Evolutionary conservation across 2,329 filamentous ascomycete species (phyloP), one percentile per base, ranked within the genome.

Genomic region (Sarocladiaceae sp.): DNA sequence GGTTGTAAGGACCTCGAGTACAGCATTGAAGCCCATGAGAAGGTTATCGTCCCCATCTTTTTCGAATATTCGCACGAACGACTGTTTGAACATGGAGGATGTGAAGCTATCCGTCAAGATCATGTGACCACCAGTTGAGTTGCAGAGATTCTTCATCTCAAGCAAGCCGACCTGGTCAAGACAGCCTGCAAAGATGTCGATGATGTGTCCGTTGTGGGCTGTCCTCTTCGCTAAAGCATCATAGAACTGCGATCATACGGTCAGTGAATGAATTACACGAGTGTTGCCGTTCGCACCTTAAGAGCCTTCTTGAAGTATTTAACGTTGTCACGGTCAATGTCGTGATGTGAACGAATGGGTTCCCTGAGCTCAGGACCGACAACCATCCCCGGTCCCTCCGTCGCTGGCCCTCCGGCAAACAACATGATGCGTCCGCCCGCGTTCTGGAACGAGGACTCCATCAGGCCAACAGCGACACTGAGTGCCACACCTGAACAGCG

Each of bases 281-380:
- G 15, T 6, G 12, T n/a, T 29, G 26, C 9, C 26, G 26, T 4
- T 34, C 72, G 47, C 64, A 88, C 85, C 80, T 97, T 98, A 42
- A 96, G 68, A 18, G 93, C 93, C 70, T 98, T 98, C 76, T 98
- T 98, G 71, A 95, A 97, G 69, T 97, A 96, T 67, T 98, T 98
- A 70, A 95, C 95, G 63, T 96, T 96, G 66, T 98, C 93, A 47
- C 90, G 82, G 62, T 98, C 93, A 64, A 98, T 98, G 58, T 98
- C 93, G 66, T 98, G 93, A 68, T 98, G 93, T 33, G 91, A 97
- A 59, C 93, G 85, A 53, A 98, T 97, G 9, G 94, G 89, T 63
- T 98, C 93, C 63, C 91, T 85, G 52, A 98, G 72, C 67, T 98
- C 93, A 19, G 93, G 88, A 2, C 90, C 90, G 60, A 98, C 93